Conservation (phyloP, 257 asterid genomes). For the Verbena officinalis region DNA sequence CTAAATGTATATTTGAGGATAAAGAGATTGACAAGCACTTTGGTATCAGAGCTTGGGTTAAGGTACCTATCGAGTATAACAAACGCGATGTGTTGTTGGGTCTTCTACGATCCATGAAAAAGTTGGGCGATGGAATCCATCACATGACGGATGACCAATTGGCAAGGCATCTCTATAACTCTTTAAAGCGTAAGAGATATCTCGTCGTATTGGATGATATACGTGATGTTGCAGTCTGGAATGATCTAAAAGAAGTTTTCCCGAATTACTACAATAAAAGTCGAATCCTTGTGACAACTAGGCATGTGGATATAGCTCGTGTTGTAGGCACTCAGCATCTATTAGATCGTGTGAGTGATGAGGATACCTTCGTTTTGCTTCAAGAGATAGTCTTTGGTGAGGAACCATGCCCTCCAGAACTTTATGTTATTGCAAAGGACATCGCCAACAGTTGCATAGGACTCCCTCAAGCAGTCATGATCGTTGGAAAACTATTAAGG, state of each 20-base stretch:
- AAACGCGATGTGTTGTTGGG: not conserved
- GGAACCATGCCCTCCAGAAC: not conserved
- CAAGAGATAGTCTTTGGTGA: not conserved
- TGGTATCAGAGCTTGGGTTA: not conserved
- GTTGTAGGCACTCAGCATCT: not conserved
- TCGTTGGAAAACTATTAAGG: not conserved
- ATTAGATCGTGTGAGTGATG: not conserved
- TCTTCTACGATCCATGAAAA: not conserved
- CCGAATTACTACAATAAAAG: not conserved
- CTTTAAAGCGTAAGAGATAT: not conserved
- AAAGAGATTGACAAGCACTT: not conserved
- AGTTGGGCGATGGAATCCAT: too few species aligned
- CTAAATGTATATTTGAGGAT: not conserved
- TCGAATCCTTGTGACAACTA: constrained; percentile 15
- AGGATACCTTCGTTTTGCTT: not conserved
- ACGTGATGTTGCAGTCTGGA: constrained; percentile 20
- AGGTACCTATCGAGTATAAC: not conserved
- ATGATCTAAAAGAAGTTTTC: not conserved
- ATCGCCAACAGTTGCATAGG: not conserved
- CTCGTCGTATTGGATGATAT: constrained; percentile 30
- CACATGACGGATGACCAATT: not conserved
- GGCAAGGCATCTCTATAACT: not conserved
- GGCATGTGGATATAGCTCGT: not conserved
- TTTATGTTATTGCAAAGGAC: not conserved
- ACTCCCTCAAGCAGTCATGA: not conserved